Conservation (phyloP, 441 rosid genomes). For the Euphorbia celastroides region DNA sequence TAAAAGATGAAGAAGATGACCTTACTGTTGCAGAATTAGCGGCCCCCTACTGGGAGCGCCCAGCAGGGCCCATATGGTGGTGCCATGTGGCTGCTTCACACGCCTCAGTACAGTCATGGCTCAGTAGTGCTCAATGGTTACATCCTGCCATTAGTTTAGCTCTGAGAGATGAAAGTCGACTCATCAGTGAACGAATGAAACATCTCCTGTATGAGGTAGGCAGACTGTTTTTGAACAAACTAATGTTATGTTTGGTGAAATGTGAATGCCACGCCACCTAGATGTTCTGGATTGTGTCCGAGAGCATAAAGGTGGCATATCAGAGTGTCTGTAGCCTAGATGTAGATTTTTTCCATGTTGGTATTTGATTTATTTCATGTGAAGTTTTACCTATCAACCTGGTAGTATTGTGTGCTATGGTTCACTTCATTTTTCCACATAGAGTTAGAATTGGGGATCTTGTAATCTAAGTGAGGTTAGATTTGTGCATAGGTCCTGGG, state of each 20-base stretch:
- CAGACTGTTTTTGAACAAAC: neutral
- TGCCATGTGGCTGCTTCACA: constrained; percentile 73
- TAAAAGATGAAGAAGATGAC: constrained; percentile 52
- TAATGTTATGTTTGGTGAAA: neutral
- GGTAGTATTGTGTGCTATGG: neutral
- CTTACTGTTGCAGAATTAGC: constrained; percentile 86
- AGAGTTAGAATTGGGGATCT: neutral
- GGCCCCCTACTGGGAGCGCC: constrained; percentile 89
- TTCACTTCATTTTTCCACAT: neutral
- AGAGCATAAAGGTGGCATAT: neutral
- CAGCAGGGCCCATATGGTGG: constrained; percentile 94
- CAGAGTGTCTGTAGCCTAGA: neutral
- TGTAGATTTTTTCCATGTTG: neutral
- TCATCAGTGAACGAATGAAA: constrained; percentile 91
- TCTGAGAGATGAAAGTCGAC: constrained; percentile 74
- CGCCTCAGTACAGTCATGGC: constrained; percentile 60
- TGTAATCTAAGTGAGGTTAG: neutral
- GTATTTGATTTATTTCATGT: neutral
- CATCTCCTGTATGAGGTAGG: constrained; percentile 86
- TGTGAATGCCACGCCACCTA: neutral
- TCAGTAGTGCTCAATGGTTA: constrained; percentile 71
- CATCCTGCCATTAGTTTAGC: constrained; percentile 96
- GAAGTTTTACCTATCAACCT: neutral
- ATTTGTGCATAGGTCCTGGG: neutral
- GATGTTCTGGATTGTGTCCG: neutral